A percentile compares a stretch with the other conserved stretches of the same genome.
Conservation (phyloP, 345 rosid genomes). For the Citropsis articulata region DNA sequence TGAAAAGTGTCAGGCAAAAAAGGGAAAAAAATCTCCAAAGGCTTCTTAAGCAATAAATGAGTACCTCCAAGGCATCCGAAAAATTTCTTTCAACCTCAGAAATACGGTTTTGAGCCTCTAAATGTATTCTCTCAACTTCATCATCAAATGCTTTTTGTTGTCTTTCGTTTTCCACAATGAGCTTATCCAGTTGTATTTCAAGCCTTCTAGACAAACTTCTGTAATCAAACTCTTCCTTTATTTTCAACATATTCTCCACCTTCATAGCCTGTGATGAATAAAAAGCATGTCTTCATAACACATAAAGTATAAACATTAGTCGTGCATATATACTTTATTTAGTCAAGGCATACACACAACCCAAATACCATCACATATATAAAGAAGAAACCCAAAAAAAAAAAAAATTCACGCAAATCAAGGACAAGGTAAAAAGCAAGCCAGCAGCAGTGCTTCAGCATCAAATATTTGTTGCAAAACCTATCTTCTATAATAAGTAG, state of each 20-base stretch:
- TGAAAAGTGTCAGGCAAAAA: neutral
- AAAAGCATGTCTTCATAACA: neutral
- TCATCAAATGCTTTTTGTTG: slow-evolving; percentile 84
- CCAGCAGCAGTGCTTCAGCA: neutral
- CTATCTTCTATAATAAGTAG: neutral
- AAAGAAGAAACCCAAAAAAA: neutral
- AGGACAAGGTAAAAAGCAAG: neutral
- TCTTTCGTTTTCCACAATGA: slow-evolving; percentile 91
- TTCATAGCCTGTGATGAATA: slow-evolving; percentile 78
- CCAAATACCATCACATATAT: neutral
- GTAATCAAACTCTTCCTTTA: slow-evolving; percentile 98
- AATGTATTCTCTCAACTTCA: slow-evolving; percentile 77
- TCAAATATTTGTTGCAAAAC: neutral
- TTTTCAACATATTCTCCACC: slow-evolving; percentile 98
- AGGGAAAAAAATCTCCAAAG: neutral
- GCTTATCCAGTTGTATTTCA: slow-evolving; percentile 86
- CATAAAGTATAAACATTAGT: neutral
- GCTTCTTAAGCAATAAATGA: slow-evolving; percentile 13
- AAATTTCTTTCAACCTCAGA: slow-evolving; percentile 80
- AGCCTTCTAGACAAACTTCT: slow-evolving; percentile 93
- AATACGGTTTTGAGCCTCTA: slow-evolving; percentile 71
- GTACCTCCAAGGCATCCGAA: slow-evolving; percentile 85
- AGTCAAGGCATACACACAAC: neutral
- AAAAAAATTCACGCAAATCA: neutral
- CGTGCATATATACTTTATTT: neutral